Conservation (phyloP, 2,329 filamentous ascomycete species). For the Aspergillus sp. region DNA sequence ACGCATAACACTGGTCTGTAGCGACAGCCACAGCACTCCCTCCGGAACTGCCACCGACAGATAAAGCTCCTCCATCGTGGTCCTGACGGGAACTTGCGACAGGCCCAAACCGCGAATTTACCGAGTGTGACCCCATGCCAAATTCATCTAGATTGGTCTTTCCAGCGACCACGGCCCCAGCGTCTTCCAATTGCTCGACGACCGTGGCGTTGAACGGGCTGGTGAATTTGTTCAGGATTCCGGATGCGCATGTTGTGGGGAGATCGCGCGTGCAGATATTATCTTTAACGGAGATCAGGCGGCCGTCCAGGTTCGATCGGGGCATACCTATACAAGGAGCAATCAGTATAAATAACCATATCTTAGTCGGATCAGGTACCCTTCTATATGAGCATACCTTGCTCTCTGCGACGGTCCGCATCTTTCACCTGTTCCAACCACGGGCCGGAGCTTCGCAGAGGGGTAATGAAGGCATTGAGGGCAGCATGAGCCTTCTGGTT, state of each 20-base stretch:
- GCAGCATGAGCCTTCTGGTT: constrained; percentile 30
- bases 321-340: constrained; percentile 18
- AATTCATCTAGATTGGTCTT: constrained; percentile 97
- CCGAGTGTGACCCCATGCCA: constrained; percentile 83
- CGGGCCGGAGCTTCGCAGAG: constrained; percentile 24
- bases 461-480: constrained; percentile 38
- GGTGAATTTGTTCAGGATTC: constrained; percentile 60
- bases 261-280: constrained; percentile 62
- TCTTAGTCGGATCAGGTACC: constrained; percentile 2
- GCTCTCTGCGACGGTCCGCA: constrained; percentile 29
- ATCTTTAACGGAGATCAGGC: constrained; percentile 63
- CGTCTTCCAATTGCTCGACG: constrained; percentile 57
- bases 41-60: constrained; percentile 84
- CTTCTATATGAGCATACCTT: constrained; percentile 19
- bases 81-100: constrained; percentile 49
- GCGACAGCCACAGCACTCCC: constrained; percentile 84
- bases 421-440: constrained; percentile 32
- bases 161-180: constrained; percentile 59
- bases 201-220: constrained; percentile 81
- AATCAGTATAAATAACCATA: not conserved
- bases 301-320: constrained; percentile 37
- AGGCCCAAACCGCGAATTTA: constrained; percentile 59
- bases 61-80: constrained; percentile 42
- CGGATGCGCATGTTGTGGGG: constrained; percentile 79
- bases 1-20: constrained; percentile 54